These are phyloP conservation scores for Dictyostelium citrinum DNA, from an alignment of 78 protist species.

Conservation along the genomic window DNA sequence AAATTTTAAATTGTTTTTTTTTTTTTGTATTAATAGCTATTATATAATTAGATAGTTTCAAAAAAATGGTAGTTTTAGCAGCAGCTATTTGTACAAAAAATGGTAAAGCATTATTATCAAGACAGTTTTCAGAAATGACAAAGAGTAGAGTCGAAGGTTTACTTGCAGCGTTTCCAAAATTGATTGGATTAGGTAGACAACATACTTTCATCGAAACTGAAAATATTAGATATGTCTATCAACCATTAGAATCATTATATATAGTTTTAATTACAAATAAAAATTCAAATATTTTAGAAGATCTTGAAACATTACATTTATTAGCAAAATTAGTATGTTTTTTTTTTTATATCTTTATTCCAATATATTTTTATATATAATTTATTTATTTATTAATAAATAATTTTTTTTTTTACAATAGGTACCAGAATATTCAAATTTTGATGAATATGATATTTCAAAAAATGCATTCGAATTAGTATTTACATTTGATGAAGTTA, in stretches of 20 bases:
- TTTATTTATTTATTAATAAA: neutral
- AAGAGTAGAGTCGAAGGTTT: conserved; percentile 95
- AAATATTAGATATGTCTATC: conserved; percentile 95
- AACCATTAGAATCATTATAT: conserved; percentile 94
- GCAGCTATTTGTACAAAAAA: conserved; percentile 80
- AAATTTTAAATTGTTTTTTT: neutral
- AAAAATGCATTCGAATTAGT: conserved; percentile 87
- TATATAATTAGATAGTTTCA: neutral
- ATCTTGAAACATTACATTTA: conserved; percentile 93
- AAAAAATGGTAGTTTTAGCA: conserved; percentile 69
- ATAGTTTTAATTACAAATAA: conserved; percentile 94
- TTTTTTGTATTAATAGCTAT: neutral
- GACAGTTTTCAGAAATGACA: conserved; percentile 96
- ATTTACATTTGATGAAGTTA: conserved; percentile 96
- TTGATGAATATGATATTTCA: conserved; percentile 82
- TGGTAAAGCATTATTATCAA: conserved; percentile 88
- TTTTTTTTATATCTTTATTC: too few species aligned
- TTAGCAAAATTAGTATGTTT: conserved; percentile 80
- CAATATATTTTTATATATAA: too few species aligned
- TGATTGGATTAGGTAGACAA: conserved; percentile 88
- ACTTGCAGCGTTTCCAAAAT: conserved; percentile 96
- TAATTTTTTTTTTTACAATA: neutral
- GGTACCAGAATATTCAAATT: conserved; percentile 80
- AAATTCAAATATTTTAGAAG: conserved; percentile 95
- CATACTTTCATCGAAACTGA: conserved; percentile 97